Evolutionary conservation across 306 rosid species (phyloP).

Genomic region (Trichosanthes truncata): DNA sequence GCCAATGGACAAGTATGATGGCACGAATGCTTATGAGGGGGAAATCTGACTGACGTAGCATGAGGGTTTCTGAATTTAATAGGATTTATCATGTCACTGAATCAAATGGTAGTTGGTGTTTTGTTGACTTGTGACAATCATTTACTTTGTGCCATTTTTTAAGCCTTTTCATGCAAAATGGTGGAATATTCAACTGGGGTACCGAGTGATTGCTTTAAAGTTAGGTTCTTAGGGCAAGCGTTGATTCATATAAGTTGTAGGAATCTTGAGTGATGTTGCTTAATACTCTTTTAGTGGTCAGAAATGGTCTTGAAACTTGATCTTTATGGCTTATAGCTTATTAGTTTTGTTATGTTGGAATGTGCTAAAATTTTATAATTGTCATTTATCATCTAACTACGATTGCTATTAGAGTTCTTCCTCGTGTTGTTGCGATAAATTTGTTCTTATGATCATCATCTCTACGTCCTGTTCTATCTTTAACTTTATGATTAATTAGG

Average conservation of each 20-base stretch:
- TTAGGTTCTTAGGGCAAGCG: not conserved
- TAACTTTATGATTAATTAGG: not conserved
- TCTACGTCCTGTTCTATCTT: not conserved
- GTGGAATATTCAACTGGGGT: not conserved
- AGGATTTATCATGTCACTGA: not conserved
- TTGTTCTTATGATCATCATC: not conserved
- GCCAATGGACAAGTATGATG: not conserved
- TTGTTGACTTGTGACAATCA: not conserved
- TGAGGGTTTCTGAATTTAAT: not conserved
- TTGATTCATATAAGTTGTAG: not conserved
- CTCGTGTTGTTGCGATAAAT: not conserved
- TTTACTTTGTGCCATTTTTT: not conserved
- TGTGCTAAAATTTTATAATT: not conserved
- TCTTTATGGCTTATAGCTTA: not conserved
- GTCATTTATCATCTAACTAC: not conserved
- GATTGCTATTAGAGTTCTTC: not conserved
- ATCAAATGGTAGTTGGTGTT: not conserved
- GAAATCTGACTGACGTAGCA: not conserved
- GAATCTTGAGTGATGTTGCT: not conserved
- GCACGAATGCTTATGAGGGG: not conserved
- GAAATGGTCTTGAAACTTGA: not conserved
- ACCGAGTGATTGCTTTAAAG: not conserved
- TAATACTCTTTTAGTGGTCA: not conserved
- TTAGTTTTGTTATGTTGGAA: not conserved
- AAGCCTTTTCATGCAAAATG: not conserved